Base-by-base conservation (phyloP, 1,284 basidiomycete species). In the Volvariella volvacea region DNA sequence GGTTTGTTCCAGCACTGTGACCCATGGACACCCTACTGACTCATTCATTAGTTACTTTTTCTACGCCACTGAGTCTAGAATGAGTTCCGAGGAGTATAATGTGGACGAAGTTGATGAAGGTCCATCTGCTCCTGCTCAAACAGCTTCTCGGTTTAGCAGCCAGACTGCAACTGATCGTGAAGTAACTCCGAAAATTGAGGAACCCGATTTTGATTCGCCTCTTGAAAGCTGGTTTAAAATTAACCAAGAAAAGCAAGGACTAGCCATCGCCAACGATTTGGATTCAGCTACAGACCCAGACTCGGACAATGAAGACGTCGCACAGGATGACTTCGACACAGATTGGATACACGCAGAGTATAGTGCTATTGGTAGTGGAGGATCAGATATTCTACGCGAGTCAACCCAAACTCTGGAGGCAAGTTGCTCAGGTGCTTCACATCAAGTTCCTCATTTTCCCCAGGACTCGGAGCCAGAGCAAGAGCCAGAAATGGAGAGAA, bases 161-260 rank as follows among this genome's bases (percentile, higher is more conserved):
- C 39, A 42, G 22, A 28, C 38, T n/a, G 42, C 42, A 45, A 32
- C 48, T 41, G 49, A 54, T 44, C 36, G 44, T 52, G 44, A 47
- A 43, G 42, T 47, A 48, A 48, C 44, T 3, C 49, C 55, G 8
- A 52, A 66, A 32, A 47, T 55, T n/a, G 55, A 53, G 15, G 47
- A 61, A 22, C 43, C 44, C 12, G 57, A 56, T 8, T 44, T 63
- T n/a, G 71, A 78, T 51, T 70, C 76, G 4, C 52, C 58, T 3
- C 61, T 82, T 28, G 70, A 73, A 6, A 81, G 80, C n/a, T 87
- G 84, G 84, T 74, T 86, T 54, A 69, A 73, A 38, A 65, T 81
- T 16, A 73, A 59, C 20, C 51, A 56, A 20, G 44, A 46, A 22
- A 39, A 45, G 8, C 32, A 51, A 15, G 50, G 47, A 15, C 50